A percentile compares a stretch with the other conserved stretches of the same genome.
Evolutionary conservation across 225 moss, liverwort and hornwort species (phyloP).

Genomic region (Climacium dendroides): DNA sequence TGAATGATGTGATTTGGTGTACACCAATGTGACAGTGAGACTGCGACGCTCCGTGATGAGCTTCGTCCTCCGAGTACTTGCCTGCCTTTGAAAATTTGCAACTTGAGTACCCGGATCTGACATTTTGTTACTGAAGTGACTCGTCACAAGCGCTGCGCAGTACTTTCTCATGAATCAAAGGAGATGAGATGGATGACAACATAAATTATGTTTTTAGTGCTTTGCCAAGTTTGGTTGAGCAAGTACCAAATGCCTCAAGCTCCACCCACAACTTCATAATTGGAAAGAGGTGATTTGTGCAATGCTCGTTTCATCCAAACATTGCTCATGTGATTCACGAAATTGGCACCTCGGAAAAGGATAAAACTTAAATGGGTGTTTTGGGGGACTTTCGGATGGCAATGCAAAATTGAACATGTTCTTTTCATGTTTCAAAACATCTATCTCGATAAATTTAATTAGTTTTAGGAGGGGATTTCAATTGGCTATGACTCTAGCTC

Average conservation of each 20-base stretch:
- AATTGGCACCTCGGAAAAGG: too few relatives aligned
- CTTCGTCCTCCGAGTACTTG: not conserved
- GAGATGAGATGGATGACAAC: not conserved
- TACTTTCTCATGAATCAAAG: too few relatives aligned
- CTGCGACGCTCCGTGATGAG: not conserved
- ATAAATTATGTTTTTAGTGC: not conserved
- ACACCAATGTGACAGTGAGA: not conserved
- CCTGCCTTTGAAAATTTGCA: not conserved
- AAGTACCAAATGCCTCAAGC: not conserved
- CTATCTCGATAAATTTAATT: too few relatives aligned
- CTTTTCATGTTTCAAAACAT: not conserved
- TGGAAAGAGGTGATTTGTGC: not conserved
- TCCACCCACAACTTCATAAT: not conserved
- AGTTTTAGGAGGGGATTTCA: too few relatives aligned
- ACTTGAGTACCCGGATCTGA: not conserved
- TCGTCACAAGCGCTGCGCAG: not conserved
- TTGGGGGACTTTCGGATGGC: fast-evolving
- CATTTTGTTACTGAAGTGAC: not conserved
- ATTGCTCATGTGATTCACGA: too few relatives aligned
- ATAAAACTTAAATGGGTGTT: not conserved
- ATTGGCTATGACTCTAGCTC: too few relatives aligned
- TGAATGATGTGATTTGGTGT: not conserved
- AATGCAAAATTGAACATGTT: not conserved
- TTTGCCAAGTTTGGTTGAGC: not conserved
- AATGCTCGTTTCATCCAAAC: not conserved